Conservation (phyloP, 129 eudicot species). For the Artemisia tridentata region DNA sequence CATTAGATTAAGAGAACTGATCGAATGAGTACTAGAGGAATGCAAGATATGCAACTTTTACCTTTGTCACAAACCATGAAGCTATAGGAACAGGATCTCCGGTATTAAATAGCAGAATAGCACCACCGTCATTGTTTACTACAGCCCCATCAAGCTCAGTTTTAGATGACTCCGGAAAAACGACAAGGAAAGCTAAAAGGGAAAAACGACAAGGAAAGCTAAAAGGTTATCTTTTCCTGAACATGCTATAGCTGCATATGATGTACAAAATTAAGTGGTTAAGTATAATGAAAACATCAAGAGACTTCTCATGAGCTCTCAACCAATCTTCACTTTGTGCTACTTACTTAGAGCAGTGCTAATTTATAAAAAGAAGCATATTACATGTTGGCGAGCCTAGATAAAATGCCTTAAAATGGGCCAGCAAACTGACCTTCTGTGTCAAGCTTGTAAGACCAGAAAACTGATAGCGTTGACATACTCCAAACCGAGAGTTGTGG, state of each 20-base stretch:
- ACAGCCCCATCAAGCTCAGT: slow-evolving; percentile 14
- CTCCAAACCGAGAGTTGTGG: slow-evolving; percentile 77
- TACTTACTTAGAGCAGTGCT: too few relatives aligned
- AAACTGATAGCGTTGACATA: slow-evolving; percentile 56
- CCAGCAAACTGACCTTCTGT: slow-evolving; percentile 51
- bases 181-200: too few relatives aligned
- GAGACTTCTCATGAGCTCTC: too few relatives aligned
- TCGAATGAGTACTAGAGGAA: background rate
- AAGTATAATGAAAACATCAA: background rate
- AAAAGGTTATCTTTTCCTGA: slow-evolving; percentile 44
- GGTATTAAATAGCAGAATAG: slow-evolving; percentile 62
- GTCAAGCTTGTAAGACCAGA: slow-evolving; percentile 83
- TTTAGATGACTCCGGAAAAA: slow-evolving; percentile 41
- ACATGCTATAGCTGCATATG: slow-evolving; percentile 72
- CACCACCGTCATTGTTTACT: slow-evolving; percentile 36
- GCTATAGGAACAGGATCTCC: slow-evolving; percentile 64
- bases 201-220: too few relatives aligned
- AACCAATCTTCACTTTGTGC: too few relatives aligned
- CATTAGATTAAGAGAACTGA: background rate
- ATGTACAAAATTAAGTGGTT: slow-evolving; percentile 6
- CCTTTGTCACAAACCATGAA: slow-evolving; percentile 84
- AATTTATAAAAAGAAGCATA: too few relatives aligned
- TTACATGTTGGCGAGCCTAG: background rate
- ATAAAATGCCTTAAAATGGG: background rate
- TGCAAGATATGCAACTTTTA: slow-evolving; percentile 18